phyloP scores from a whole-genome alignment of 2,329 filamentous ascomycete genomes.

The Penicillium sp. region DNA sequence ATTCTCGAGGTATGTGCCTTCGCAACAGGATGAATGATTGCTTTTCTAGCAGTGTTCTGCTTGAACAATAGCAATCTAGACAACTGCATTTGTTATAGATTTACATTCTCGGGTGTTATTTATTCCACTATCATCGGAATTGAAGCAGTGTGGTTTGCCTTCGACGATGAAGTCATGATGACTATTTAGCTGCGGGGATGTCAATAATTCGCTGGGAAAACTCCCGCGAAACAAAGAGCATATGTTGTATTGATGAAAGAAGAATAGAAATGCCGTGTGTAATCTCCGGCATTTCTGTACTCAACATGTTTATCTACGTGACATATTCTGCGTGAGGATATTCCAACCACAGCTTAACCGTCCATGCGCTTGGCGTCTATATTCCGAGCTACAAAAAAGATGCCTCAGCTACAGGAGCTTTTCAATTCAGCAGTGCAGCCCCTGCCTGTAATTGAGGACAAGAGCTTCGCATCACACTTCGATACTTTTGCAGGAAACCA shows the following conservation, averaged over 20 bases:
- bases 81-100: neutral
- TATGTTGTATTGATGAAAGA: neutral
- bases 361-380: slow-evolving; percentile 13
- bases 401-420: slow-evolving; percentile 35
- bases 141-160: slow-evolving; percentile 2
- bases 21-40: neutral
- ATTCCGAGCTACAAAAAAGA: slow-evolving; percentile 13
- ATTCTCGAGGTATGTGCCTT: slow-evolving; percentile 10
- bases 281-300: neutral
- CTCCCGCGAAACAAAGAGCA: neutral
- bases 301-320: neutral
- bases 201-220: slow-evolving; percentile 24
- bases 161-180: slow-evolving; percentile 35
- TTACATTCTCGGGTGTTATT: neutral
- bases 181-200: slow-evolving; percentile 19
- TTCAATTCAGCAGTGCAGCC: slow-evolving; percentile 39
- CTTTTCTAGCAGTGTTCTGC: neutral
- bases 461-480: slow-evolving; percentile 43
- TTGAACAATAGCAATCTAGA: neutral
- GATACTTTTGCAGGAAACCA: slow-evolving; percentile 43
- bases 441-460: slow-evolving; percentile 37
- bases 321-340: neutral
- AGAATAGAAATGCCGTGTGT: neutral
- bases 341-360: neutral
- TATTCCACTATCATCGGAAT: neutral